phyloP scores from a whole-genome alignment of 2,329 filamentous ascomycete genomes.

The Aureobasidium sp. region DNA sequence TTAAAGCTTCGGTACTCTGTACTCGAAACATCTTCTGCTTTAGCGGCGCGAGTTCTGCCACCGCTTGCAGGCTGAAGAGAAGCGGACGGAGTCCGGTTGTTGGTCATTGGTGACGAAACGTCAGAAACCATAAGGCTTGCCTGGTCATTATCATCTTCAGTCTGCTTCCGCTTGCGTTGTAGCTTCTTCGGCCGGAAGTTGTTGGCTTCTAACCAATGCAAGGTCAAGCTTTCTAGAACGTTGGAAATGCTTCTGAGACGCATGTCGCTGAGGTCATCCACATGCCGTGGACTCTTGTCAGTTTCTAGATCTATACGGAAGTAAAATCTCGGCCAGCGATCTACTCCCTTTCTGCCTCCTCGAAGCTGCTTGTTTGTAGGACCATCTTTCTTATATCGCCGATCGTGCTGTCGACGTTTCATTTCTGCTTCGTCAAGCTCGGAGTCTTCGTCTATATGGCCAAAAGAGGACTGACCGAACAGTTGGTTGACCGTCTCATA shows the following conservation, averaged over 20 bases:
- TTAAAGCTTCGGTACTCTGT: neutral
- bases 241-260: conserved; percentile 51
- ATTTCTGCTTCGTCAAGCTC: conserved; percentile 32
- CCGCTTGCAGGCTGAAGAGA: neutral
- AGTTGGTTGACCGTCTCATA: conserved; percentile 72
- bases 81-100: neutral
- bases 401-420: conserved; percentile 31
- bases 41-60: neutral
- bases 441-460: conserved; percentile 45
- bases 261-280: neutral
- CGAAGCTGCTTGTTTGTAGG: conserved; percentile 48
- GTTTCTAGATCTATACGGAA: conserved; percentile 53
- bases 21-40: neutral
- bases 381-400: conserved; percentile 39
- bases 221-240: conserved; percentile 61
- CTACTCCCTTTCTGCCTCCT: conserved; percentile 55
- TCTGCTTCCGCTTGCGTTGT: conserved; percentile 10
- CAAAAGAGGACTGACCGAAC: conserved; percentile 73
- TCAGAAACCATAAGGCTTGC: neutral
- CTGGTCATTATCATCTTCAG: too few species aligned
- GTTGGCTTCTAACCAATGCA: conserved; percentile 68
- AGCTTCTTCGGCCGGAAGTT: conserved; percentile 52
- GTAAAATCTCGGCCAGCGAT: conserved; percentile 85
- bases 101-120: neutral
- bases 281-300: neutral